Percentiles rank a stretch among this genome's conserved stretches.
Evolutionary conservation across 208 protist genomes (phyloP).

Genomic region (Trypanosoma grayi): DNA sequence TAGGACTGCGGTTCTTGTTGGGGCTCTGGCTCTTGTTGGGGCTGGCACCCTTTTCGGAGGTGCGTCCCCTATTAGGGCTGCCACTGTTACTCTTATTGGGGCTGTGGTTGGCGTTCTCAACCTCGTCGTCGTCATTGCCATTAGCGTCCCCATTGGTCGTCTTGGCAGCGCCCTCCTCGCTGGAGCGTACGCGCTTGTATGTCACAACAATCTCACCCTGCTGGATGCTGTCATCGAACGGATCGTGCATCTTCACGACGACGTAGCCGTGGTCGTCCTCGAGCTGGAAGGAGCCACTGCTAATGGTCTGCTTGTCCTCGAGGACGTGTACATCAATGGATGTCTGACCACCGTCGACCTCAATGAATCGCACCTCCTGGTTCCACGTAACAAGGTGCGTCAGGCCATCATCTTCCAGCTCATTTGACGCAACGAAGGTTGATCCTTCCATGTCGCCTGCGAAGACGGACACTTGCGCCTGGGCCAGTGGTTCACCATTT

Average conservation of each 20-base stretch:
- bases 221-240: conserved; percentile 29
- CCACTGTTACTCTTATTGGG: too few relatives aligned
- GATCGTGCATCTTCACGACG: conserved; percentile 67
- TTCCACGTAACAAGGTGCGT: conserved; percentile 74
- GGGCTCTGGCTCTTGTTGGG: conserved; percentile 2
- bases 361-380: conserved; percentile 89
- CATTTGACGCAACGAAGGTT: conserved; percentile 52
- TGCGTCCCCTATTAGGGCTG: too few relatives aligned
- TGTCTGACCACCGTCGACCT: conserved; percentile 40
- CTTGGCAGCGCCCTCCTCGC: background rate
- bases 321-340: conserved; percentile 60
- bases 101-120: background rate
- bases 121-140: background rate
- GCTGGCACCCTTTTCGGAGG: background rate
- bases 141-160: background rate
- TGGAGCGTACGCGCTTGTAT: conserved; percentile 68
- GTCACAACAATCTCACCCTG: conserved; percentile 73
- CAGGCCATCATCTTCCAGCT: conserved; percentile 33
- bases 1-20: background rate
- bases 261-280: conserved; percentile 44
- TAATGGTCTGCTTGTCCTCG: conserved; percentile 55
- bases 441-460: conserved; percentile 74
- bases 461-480: conserved; percentile 57
- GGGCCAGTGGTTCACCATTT: conserved; percentile 35
- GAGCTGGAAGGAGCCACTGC: conserved; percentile 35